Base-by-base conservation (phyloP, 345 rosid species). In the Sonneratia caseolaris region DNA sequence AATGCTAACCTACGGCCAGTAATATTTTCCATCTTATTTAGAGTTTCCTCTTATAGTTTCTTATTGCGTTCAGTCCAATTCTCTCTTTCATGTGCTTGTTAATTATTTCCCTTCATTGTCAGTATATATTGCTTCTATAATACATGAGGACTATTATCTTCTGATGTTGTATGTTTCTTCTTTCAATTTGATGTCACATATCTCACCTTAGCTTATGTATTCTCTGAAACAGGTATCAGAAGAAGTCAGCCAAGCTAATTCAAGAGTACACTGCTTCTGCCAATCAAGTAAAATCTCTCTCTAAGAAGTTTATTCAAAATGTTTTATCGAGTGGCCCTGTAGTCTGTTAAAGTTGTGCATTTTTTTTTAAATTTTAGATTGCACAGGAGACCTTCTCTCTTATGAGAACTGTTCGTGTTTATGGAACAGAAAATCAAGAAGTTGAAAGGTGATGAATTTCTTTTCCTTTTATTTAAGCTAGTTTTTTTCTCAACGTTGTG, bases 381-480 rank as follows among this genome's bases (percentile, higher is more conserved):
- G 96, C 97, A 66, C 98, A 94, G 82, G 98, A 94, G 92, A 88
- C 98, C 73, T 82, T 91, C 73, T 94, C 98, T 74, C 84, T 91
- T 82, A 86, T 94, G 93, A 88, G 98, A 86, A 94, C 97, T 66
- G 93, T 94, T 64, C 93, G 97, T 72, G 93, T 91, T 67, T 90
- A 94, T 75, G 98, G 98, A 81, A 94, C 95, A 64, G 98, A 94
- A 84, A 85, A 85, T 70, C 83, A 77, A 75, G 98, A 94, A 77
- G 76, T 84, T 76, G 81, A 76, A 71, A 90, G 96, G 98, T 91
- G 70, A 76, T 73, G 22, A 24, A 35, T 62, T 35, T 10, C 38
- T 62, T 35, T 35, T 35, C 37, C 37, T 13, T 10, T 62, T 22
- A 12, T 61, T 24, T 7, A 9, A 49, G 57, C 40, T n/a, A 42